Conservation (phyloP, 1,139 yeast genomes). For the Debaryomyces nepalensis region DNA sequence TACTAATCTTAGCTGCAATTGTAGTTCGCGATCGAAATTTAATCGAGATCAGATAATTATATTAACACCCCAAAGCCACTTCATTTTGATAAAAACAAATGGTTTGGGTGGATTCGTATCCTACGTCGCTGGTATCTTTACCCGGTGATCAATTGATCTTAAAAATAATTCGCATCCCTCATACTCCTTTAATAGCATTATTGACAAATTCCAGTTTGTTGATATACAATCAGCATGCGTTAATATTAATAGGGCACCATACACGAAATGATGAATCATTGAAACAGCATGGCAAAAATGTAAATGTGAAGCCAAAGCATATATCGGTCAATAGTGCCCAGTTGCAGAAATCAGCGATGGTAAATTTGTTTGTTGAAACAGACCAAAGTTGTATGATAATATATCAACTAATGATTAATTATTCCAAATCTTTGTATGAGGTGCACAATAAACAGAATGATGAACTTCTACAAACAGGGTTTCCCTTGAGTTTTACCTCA, state of each 20-base stretch:
- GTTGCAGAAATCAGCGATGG: conserved; percentile 31
- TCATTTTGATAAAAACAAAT: conserved; percentile 20
- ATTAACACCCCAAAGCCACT: neutral
- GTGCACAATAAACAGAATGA: conserved; percentile 30
- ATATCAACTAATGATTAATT: conserved; percentile 38
- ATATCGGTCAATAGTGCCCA: conserved; percentile 32
- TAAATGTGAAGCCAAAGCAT: conserved; percentile 32
- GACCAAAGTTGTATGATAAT: conserved; percentile 37
- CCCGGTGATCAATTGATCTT: conserved; percentile 28
- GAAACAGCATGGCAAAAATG: conserved; percentile 38
- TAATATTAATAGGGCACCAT: conserved; percentile 42
- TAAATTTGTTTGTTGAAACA: conserved; percentile 43
- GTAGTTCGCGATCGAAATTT: conserved; percentile 2
- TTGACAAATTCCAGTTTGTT: conserved; percentile 35
- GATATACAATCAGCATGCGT: conserved; percentile 35
- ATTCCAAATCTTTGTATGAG: conserved; percentile 39
- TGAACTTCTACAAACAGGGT: conserved; percentile 37
- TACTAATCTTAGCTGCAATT: conserved; percentile 8
- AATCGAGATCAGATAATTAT: too few species aligned
- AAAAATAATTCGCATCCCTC: conserved; percentile 34
- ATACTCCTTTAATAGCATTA: conserved; percentile 40
- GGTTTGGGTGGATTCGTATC: conserved; percentile 47
- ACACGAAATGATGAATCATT: conserved; percentile 36
- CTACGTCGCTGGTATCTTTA: conserved; percentile 37
- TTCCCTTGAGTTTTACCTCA: conserved; percentile 36